phyloP scores from a whole-genome alignment of 192 early-diverging fungal genomes.

The Coemansia sp. region DNA sequence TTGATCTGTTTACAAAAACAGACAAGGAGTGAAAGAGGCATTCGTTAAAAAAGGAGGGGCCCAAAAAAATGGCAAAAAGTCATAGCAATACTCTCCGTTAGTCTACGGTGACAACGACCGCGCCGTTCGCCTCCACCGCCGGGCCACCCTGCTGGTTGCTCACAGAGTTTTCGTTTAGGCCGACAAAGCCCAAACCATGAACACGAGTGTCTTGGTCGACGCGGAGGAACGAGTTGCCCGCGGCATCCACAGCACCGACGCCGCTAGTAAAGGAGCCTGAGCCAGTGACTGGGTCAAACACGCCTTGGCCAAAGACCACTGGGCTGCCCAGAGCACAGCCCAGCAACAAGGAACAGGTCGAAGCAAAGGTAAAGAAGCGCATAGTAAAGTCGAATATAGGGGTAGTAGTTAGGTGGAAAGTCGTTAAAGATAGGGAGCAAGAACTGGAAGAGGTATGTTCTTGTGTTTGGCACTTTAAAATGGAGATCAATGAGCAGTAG shows the following conservation, averaged over 20 bases:
- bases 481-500: background rate
- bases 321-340: conserved; percentile 13
- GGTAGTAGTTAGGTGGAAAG: background rate
- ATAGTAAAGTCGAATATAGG: background rate
- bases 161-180: conserved; percentile 32
- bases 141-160: conserved; percentile 29
- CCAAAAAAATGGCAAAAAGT: background rate
- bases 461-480: background rate
- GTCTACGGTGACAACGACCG: conserved; percentile 23
- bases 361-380: conserved; percentile 5
- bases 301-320: conserved; percentile 21
- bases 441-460: background rate
- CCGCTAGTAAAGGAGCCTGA: conserved; percentile 12
- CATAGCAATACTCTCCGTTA: background rate
- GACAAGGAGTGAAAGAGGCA: conserved; percentile 3
- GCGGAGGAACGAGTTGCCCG: conserved; percentile 37
- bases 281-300: conserved; percentile 29
- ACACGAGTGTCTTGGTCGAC: conserved; percentile 42
- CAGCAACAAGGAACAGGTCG: background rate
- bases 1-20: no score
- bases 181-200: conserved; percentile 28
- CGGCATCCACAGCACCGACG: conserved; percentile 14
- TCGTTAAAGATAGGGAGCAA: background rate
- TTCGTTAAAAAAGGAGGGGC: conserved; percentile 16
- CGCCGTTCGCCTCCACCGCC: conserved; percentile 29